Evolutionary conservation across 108 stramenopile genomes (phyloP).

Genomic region (Cylindrotheca closterium): DNA sequence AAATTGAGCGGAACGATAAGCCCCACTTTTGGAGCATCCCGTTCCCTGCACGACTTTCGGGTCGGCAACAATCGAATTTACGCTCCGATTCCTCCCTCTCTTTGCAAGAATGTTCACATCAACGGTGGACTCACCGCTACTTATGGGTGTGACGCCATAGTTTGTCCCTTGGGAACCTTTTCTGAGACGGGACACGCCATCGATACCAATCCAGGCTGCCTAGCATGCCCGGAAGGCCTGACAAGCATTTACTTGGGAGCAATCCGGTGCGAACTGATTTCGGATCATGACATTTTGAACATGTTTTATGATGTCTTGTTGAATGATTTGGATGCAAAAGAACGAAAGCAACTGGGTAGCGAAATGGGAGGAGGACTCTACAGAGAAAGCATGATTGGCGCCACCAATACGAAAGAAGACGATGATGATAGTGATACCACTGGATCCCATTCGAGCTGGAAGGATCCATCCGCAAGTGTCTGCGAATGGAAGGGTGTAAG

Average conservation of each 20-base stretch:
- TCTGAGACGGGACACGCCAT: conserved; percentile 48
- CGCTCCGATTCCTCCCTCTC: conserved; percentile 45
- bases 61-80: conserved; percentile 56
- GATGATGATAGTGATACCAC: too few species aligned
- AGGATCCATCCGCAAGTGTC: conserved; percentile 13
- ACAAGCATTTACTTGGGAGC: conserved; percentile 53
- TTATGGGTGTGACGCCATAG: conserved; percentile 59
- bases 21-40: conserved; percentile 26
- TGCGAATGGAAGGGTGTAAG: conserved; percentile 55
- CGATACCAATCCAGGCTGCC: conserved; percentile 41
- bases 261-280: conserved; percentile 27
- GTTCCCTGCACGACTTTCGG: conserved; percentile 53
- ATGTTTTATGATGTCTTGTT: conserved; percentile 63
- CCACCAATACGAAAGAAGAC: too few species aligned
- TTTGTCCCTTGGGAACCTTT: conserved; percentile 63
- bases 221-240: conserved; percentile 43
- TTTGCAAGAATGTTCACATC: conserved; percentile 46
- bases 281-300: conserved; percentile 40
- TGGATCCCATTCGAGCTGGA: conserved; percentile 39
- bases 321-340: too few species aligned
- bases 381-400: too few species aligned
- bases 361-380: too few species aligned
- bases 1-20: conserved; percentile 40
- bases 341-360: too few species aligned
- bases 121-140: conserved; percentile 46